Conservation (phyloP, 2,329 filamentous ascomycete species). For the Xylaria multiplex region DNA sequence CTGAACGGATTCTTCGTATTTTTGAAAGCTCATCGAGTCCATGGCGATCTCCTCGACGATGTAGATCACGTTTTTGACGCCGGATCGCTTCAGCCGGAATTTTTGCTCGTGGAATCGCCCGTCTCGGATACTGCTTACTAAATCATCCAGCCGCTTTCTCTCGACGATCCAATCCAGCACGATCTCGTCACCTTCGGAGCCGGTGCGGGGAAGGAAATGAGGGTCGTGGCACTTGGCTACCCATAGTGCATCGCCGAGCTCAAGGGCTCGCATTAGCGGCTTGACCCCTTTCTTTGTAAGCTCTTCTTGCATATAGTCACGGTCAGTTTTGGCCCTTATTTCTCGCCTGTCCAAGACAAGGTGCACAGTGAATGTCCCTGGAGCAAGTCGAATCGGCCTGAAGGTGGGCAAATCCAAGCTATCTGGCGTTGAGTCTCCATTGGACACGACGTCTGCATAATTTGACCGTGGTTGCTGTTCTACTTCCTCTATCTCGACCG, state of each 20-base stretch:
- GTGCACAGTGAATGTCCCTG: constrained; percentile 76
- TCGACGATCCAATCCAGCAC: constrained; percentile 85
- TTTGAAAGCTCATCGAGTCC: constrained; percentile 61
- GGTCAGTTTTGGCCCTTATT: constrained; percentile 75
- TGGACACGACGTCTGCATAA: constrained; percentile 55
- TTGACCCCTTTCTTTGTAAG: constrained; percentile 72
- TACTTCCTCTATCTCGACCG: constrained; percentile 41
- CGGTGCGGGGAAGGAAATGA: constrained; percentile 63
- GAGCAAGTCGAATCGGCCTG: constrained; percentile 68
- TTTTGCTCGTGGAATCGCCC: constrained; percentile 87
- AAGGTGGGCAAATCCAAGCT: constrained; percentile 57
- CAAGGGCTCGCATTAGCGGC: constrained; percentile 73
- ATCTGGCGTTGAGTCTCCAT: constrained; percentile 47
- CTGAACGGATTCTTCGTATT: constrained; percentile 73
- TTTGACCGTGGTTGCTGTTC: constrained; percentile 34
- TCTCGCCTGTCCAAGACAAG: constrained; percentile 80
- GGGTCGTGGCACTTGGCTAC: constrained; percentile 76
- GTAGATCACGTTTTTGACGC: constrained; percentile 80
- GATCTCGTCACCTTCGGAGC: constrained; percentile 73
- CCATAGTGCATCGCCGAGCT: constrained; percentile 82
- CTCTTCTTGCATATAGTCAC: constrained; percentile 80
- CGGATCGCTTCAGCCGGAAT: constrained; percentile 77
- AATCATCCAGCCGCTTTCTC: constrained; percentile 81
- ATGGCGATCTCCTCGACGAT: constrained; percentile 78
- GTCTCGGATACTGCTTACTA: constrained; percentile 83